Conservation (phyloP, 2,329 filamentous ascomycete genomes). For the Fusarium sp. region DNA sequence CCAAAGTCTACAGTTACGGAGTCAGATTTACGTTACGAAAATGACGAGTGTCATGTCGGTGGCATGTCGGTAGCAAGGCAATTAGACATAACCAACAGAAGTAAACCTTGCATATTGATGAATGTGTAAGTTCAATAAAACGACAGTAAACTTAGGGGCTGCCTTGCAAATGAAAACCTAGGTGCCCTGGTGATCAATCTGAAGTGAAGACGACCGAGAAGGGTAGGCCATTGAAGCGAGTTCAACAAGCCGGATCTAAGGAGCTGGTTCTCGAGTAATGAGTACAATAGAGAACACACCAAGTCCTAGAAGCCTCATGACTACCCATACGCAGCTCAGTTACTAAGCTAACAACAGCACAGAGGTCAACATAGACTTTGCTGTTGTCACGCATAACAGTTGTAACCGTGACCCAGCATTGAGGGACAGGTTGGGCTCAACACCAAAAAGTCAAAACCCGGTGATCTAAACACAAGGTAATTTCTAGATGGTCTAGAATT, state of each 20-base stretch:
- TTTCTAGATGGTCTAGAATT: not conserved
- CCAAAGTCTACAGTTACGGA: not conserved
- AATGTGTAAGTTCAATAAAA: not conserved
- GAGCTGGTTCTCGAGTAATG: not conserved
- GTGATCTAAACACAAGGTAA: not conserved
- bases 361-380: not conserved
- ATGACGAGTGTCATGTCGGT: not conserved
- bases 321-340: not conserved
- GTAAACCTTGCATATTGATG: not conserved
- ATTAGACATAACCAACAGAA: not conserved
- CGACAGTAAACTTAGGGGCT: not conserved
- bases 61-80: not conserved
- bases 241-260: not conserved
- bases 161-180: rapidly evolving
- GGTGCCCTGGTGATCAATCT: not conserved
- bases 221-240: not conserved
- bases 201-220: not conserved
- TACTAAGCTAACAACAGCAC: not conserved
- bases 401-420: not conserved
- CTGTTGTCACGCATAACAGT: not conserved
- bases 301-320: not conserved
- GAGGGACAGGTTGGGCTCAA: not conserved
- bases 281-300: not conserved
- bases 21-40: not conserved
- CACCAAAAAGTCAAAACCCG: not conserved